Base-by-base conservation (phyloP, 164 flowering plant species). In the Akebia trifoliata region DNA sequence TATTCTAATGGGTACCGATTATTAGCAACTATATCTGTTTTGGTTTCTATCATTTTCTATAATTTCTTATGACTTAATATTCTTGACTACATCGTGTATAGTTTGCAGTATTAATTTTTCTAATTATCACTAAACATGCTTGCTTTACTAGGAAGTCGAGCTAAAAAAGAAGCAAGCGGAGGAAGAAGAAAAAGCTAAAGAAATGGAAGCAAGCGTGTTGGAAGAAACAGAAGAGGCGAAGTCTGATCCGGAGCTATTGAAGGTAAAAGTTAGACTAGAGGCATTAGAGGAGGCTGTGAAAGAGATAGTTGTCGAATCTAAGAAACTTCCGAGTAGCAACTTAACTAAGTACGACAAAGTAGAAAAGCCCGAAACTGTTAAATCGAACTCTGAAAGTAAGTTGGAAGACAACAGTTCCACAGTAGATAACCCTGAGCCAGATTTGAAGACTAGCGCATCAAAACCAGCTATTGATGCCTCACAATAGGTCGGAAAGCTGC, bases 211-310 rank as follows among this genome's bases (percentile, higher is more conserved):
- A 50, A 65, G 49, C 2, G 69, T 73, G 9, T 55, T 56, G 31
- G 57, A 51, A 3, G 70, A 83, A 64, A 69, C 61, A 25, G 60
- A 61, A 64, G 73, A 58, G 64, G 59, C 50, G 28, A 64, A 31
- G 34, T 61, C 77, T 59, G 68, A 68, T 64, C 64, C 73, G 4
- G 78, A 76, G 63, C 71, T 90, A 34, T 50, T 49, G 40, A 70
- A 85, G 61, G 85, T 90, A 14, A 83, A 81, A 65, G 80, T 7
- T 64, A 83, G 92, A 67, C 76, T 90, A 7, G 80, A 70, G 25
- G 81, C 81, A 37, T 67, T 90, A 30, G 97, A 90, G 60, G 84
- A 75, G 49, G 46, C 83, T 18, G 57, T 90, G 17, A 80, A 84
- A 57, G 86, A 78, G 59, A 81, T 89, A 46, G 85, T 44, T 17